Percentiles rank a stretch among this genome's conserved stretches.
phyloP scores from a whole-genome alignment of 768 basidiomycete genomes.

The Termitomyces sp. region DNA sequence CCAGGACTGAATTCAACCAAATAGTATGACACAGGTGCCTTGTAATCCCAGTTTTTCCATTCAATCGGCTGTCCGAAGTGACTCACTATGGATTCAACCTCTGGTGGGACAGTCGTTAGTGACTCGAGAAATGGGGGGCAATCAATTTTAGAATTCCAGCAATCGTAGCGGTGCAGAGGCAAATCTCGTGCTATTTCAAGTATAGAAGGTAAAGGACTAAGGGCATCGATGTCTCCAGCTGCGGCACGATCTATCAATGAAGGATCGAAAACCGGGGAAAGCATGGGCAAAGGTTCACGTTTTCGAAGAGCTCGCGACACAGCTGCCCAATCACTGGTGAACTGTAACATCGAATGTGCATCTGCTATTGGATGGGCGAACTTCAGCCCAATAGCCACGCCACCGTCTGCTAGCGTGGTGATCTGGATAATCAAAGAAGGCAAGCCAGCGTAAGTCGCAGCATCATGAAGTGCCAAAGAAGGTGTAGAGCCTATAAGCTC shows the following conservation, averaged over 20 bases:
- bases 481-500: constrained; percentile 19
- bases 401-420: constrained; percentile 28
- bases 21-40: constrained; percentile 23
- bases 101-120: constrained; percentile 18
- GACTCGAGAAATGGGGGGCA: constrained; percentile 18
- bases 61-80: constrained; percentile 22
- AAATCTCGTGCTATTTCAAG: constrained; percentile 20
- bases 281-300: constrained; percentile 8
- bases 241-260: constrained; percentile 25
- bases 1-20: constrained; percentile 22
- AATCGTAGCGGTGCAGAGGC: constrained; percentile 29
- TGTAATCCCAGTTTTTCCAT: constrained; percentile 27
- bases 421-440: constrained; percentile 33
- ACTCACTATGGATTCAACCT: constrained; percentile 7
- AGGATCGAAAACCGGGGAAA: constrained; percentile 29
- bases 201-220: constrained; percentile 19
- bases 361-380: constrained; percentile 33
- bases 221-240: constrained; percentile 27
- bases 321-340: constrained; percentile 32
- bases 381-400: constrained; percentile 28
- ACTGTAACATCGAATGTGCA: constrained; percentile 30
- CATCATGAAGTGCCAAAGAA: constrained; percentile 24
- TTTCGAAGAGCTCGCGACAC: constrained; percentile 21
- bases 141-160: constrained; percentile 24
- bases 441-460: constrained; percentile 18